Conservation (phyloP, 1,284 basidiomycete genomes). For the Tilletia walkeri region DNA sequence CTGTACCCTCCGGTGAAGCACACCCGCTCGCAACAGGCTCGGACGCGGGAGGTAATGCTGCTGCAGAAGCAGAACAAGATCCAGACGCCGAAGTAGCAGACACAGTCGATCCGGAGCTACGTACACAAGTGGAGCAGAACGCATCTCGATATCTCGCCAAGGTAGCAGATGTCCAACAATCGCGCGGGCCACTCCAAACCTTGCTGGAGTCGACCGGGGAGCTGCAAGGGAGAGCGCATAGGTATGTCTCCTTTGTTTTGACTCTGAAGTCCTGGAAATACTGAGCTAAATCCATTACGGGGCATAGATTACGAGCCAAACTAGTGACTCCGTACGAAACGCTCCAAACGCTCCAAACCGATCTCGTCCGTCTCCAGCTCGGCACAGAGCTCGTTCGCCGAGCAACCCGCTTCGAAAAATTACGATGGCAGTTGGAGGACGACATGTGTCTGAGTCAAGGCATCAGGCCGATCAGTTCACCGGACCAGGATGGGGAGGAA, state of each 20-base stretch:
- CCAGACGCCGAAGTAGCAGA: not conserved
- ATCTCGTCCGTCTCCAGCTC: constrained; percentile 11
- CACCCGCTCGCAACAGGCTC: too few species aligned
- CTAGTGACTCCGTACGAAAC: not conserved
- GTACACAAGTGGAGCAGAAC: not conserved
- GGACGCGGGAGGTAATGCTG: too few species aligned
- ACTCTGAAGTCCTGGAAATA: too few species aligned
- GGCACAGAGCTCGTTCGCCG: constrained; percentile 12
- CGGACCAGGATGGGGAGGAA: not conserved
- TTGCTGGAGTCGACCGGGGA: not conserved
- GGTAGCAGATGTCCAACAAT: not conserved
- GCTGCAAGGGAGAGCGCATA: constrained; percentile 3
- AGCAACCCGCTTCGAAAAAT: not conserved
- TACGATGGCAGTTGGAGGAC: not conserved
- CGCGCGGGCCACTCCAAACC: not conserved
- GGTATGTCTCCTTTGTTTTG: not conserved
- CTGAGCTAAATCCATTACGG: too few species aligned
- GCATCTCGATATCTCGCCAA: not conserved
- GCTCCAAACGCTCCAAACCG: not conserved
- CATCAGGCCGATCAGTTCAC: too few species aligned
- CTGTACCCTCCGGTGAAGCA: too few species aligned
- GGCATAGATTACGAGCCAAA: not conserved
- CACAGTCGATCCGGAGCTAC: not conserved
- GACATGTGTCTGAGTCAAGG: not conserved
- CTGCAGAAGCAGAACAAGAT: not conserved